These are phyloP conservation scores for Lactifluus hygrophoroides DNA, from an alignment of 768 basidiomycete genomes.

Conservation along the genomic window DNA sequence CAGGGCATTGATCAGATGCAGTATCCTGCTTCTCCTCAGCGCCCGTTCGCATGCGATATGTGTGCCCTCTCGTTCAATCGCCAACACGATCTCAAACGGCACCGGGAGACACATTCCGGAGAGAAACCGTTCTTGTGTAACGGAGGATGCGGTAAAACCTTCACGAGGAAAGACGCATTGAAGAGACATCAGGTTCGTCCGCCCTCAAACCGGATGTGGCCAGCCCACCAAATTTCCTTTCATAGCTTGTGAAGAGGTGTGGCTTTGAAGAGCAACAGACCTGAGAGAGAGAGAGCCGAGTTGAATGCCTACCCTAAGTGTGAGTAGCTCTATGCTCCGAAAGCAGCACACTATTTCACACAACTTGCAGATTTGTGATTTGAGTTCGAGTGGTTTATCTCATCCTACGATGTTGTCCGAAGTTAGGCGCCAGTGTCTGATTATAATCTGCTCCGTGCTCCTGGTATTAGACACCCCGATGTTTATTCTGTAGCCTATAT, in stretches of 20 bases:
- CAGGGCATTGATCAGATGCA: slow-evolving; percentile 23
- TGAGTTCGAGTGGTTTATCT: background rate
- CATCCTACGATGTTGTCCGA: background rate
- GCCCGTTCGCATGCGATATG: slow-evolving; percentile 37
- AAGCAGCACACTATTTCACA: slow-evolving; percentile 3
- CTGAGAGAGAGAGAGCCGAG: slow-evolving; percentile 17
- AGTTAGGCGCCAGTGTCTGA: slow-evolving; percentile 5
- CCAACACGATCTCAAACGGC: slow-evolving; percentile 78
- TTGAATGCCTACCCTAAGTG: slow-evolving; percentile 6
- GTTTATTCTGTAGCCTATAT: slow-evolving; percentile 18
- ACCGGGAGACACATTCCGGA: slow-evolving; percentile 77
- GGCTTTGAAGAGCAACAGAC: slow-evolving; percentile 58
- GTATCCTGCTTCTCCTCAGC: slow-evolving; percentile 33
- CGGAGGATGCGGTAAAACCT: slow-evolving; percentile 79
- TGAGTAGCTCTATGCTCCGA: background rate
- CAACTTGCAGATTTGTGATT: background rate
- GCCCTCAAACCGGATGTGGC: background rate
- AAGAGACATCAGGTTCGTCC: slow-evolving; percentile 71
- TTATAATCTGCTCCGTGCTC: slow-evolving; percentile 15
- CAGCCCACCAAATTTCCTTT: background rate
- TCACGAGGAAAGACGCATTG: slow-evolving; percentile 78
- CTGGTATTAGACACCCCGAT: slow-evolving; percentile 9
- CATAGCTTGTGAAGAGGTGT: slow-evolving; percentile 68
- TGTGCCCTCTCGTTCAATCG: slow-evolving; percentile 80
- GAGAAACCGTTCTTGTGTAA: slow-evolving; percentile 81